phyloP scores from a whole-genome alignment of 1,284 basidiomycete species.

The Cryptococcus neoformans region DNA sequence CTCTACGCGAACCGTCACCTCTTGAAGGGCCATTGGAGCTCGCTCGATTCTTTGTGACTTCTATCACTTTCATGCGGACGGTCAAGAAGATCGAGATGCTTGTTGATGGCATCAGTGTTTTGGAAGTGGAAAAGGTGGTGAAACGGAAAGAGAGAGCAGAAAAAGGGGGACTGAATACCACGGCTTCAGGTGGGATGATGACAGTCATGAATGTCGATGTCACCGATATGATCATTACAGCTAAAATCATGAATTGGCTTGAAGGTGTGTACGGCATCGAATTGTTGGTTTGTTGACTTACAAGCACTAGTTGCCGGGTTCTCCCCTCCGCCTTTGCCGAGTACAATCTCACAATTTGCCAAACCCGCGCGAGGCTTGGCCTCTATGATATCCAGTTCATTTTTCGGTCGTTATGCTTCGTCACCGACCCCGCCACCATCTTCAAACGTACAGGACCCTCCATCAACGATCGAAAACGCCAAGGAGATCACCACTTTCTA shows the following conservation, averaged over 20 bases:
- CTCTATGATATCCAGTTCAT: conserved; percentile 63
- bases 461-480: conserved; percentile 53
- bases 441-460: conserved; percentile 3
- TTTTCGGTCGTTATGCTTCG: conserved; percentile 52
- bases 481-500: conserved; percentile 59
- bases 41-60: conserved; percentile 84
- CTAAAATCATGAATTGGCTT: conserved; percentile 74
- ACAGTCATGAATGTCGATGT: conserved; percentile 62
- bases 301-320: conserved; percentile 61
- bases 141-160: conserved; percentile 61
- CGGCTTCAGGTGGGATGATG: conserved; percentile 60
- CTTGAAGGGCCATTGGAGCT: conserved; percentile 82
- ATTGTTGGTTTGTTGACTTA: neutral
- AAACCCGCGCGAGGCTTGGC: conserved; percentile 64
- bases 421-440: conserved; percentile 33
- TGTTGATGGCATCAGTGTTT: conserved; percentile 74
- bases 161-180: conserved; percentile 49
- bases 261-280: conserved; percentile 24
- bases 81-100: conserved; percentile 73
- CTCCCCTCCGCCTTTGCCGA: conserved; percentile 44
- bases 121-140: conserved; percentile 68
- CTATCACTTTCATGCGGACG: conserved; percentile 89
- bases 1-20: conserved; percentile 73
- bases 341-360: conserved; percentile 21
- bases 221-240: conserved; percentile 72